phyloP scores from a whole-genome alignment of 768 basidiomycete genomes.

The Suillus cothurnatus region DNA sequence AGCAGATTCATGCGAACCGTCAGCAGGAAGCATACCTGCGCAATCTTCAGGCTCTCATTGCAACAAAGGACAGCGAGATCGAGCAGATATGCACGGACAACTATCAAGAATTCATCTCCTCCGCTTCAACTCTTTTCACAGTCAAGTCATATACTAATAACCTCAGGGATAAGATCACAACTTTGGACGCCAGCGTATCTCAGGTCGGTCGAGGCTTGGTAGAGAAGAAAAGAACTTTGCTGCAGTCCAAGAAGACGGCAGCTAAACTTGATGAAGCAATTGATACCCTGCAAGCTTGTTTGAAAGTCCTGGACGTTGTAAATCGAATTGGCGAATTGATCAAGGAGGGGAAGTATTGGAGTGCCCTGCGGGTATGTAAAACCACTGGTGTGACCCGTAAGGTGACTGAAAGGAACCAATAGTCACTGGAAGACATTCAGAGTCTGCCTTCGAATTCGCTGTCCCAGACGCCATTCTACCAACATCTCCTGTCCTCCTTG shows the following conservation, averaged over 20 bases:
- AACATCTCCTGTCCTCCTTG: constrained; percentile 86
- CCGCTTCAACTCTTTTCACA: constrained; percentile 93
- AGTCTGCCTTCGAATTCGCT: constrained; percentile 86
- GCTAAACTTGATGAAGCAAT: constrained; percentile 96
- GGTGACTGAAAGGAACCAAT: constrained; percentile 55
- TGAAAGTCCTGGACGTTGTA: constrained; percentile 91
- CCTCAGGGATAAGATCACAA: constrained; percentile 88
- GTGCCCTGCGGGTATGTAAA: constrained; percentile 84
- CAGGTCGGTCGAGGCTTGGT: constrained; percentile 86
- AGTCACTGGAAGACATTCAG: constrained; percentile 96
- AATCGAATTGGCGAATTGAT: constrained; percentile 94
- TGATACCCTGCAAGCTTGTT: constrained; percentile 90
- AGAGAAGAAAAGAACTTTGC: constrained; percentile 88
- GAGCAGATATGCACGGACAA: constrained; percentile 95
- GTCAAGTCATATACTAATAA: constrained; percentile 96
- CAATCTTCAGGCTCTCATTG: constrained; percentile 83
- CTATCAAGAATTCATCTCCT: constrained; percentile 97
- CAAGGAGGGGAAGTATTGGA: constrained; percentile 93
- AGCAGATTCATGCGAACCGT: constrained; percentile 85
- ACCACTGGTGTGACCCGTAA: constrained; percentile 93
- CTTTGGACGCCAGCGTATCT: constrained; percentile 84
- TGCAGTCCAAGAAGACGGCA: constrained; percentile 91
- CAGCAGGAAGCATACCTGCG: constrained; percentile 90
- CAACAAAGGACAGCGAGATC: constrained; percentile 95
- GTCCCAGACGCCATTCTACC: constrained; percentile 91